phyloP scores from a whole-genome alignment of 352 stramenopile genomes.

The Globisporangium nodosum region DNA sequence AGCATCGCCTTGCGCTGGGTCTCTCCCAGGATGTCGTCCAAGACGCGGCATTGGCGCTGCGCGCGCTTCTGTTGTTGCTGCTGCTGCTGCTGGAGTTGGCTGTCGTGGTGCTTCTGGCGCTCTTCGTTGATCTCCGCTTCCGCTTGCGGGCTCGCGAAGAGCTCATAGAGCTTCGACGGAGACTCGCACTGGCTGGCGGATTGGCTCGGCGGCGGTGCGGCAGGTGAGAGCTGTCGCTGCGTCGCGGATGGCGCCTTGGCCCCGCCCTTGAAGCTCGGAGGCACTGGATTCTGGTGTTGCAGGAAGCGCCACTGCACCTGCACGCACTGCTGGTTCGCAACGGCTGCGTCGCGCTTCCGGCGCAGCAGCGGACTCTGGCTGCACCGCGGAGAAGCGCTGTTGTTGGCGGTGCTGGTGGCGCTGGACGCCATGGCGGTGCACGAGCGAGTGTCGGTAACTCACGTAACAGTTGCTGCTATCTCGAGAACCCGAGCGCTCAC shows the following conservation, averaged over 20 bases:
- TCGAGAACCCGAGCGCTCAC: no score
- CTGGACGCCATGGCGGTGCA: conserved; percentile 2
- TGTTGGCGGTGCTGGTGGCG: no score
- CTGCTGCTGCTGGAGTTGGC: conserved; percentile 5
- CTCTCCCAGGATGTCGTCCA: conserved; percentile 53
- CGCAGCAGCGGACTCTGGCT: conserved; percentile 22
- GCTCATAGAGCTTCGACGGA: conserved; percentile 6
- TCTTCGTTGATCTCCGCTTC: conserved; percentile 16
- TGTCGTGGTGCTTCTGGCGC: background rate
- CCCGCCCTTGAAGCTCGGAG: conserved; percentile 7
- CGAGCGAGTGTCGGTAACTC: background rate
- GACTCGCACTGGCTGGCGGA: background rate
- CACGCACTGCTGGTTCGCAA: conserved; percentile 23
- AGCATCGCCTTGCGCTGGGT: conserved; percentile 59
- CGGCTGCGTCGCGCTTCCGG: conserved; percentile 20
- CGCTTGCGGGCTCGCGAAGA: conserved; percentile 9
- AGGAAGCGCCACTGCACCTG: conserved; percentile 61
- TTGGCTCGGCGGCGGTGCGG: background rate
- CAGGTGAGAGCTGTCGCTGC: background rate
- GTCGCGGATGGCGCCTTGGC: background rate
- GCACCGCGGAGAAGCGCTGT: conserved; percentile 10
- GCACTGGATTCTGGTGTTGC: conserved; percentile 25
- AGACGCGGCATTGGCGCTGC: conserved; percentile 17
- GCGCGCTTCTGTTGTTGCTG: conserved; percentile 8
- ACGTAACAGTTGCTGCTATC: background rate